Base-by-base conservation (phyloP, 2,329 filamentous ascomycete species). In the Apiospora sp. region DNA sequence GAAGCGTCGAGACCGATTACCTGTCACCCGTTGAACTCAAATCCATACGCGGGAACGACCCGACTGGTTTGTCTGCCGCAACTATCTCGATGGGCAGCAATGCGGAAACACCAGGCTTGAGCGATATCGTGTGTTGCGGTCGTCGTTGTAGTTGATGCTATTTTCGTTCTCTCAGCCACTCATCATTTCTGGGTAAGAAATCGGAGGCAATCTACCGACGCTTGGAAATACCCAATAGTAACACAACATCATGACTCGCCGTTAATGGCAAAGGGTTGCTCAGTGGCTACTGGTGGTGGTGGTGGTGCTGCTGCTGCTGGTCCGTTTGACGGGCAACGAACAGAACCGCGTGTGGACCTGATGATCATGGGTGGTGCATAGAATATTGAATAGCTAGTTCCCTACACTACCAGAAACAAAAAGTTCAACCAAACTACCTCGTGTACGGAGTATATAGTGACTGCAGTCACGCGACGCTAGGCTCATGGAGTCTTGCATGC, bases 31-130 rank as follows among this genome's bases (percentile, higher is more conserved):
- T 64, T 22, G 41, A 64, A 34, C 19, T 64, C 58, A 22, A 41
- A 37, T 41, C 58, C 34, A 64, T 41, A 41, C 2, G 58, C 13
- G 58, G 58, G 34, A 41, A 41, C 22, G 34, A 64, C 14, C 58
- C 58, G 58, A 64, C 30, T 64, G 34, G 58, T 41, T 14, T 41
- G 5, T 64, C 58, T n/a, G 7, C 27, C 19, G 8, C 46, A n/a
- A n/a, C 19, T n/a, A 49, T 61, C 16, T 64, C 58, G 19, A 64
- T 41, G 58, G 58, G 58, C 58, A 64, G 34, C 58, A 64, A 64
- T 41, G 30, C 58, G 30, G 58, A 41, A n/a, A 19, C 41, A 10
- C 19, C 14, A 64, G 19, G 19, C 58, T 64, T 13, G 4, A 61
- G 30, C 16, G 54, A 37, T 34, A 37, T 61, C 54, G 54, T 61